Evolutionary conservation across 78 protist species (phyloP).

Genomic region (Pigoraptor vietnamica): DNA sequence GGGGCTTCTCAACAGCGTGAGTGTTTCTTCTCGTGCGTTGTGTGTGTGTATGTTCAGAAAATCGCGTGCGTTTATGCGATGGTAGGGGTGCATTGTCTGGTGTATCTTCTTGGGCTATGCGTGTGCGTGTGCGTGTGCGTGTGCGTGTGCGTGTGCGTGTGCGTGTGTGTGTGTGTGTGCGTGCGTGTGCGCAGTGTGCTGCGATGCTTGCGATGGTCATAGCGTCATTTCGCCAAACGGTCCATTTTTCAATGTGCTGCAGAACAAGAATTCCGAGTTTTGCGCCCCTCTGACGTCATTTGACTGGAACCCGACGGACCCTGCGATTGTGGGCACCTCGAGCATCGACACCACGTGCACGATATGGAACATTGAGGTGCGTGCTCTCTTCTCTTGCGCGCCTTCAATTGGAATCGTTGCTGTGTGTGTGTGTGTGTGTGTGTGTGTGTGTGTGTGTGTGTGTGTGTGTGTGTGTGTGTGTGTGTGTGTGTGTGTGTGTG

Average conservation of each 20-base stretch:
- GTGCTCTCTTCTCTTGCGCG: no score
- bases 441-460: no score
- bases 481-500: no score
- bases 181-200: background rate
- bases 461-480: background rate
- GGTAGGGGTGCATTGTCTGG: no score
- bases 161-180: background rate
- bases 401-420: no score
- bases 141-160: background rate
- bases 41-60: no score
- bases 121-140: background rate
- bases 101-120: no score
- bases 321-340: constrained; percentile 83
- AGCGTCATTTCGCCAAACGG: no score
- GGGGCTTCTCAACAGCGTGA: constrained; percentile 56
- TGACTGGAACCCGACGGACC: constrained; percentile 94
- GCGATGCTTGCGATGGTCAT: background rate
- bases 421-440: no score
- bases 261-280: constrained; percentile 83
- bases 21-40: background rate
- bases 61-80: no score
- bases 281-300: constrained; percentile 97
- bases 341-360: constrained; percentile 92
- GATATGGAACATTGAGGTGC: constrained; percentile 74
- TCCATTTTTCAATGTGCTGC: background rate